A percentile compares a stretch with the other conserved stretches of the same genome.
phyloP scores from a whole-genome alignment of 1,284 basidiomycete genomes.

The Trametes polyzona region DNA sequence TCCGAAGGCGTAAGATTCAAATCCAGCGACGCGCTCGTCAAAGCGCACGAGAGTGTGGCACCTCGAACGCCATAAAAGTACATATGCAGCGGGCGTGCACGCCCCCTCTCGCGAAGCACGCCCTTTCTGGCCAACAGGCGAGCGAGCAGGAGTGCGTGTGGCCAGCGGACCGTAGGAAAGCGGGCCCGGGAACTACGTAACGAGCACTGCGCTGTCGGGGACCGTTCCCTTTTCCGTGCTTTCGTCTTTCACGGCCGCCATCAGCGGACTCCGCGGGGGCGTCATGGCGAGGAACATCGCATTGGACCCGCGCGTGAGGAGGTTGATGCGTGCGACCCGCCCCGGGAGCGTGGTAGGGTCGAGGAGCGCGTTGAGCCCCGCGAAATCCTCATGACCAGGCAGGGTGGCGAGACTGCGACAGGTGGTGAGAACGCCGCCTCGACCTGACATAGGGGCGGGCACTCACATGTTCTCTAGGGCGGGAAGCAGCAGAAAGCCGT shows the following conservation, averaged over 20 bases:
- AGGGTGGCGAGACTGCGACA: constrained; percentile 34
- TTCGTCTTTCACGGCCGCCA: constrained; percentile 16
- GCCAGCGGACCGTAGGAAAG: not conserved
- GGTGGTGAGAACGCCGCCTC: constrained; percentile 4
- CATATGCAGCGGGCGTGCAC: not conserved
- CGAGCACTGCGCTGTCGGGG: constrained; percentile 9
- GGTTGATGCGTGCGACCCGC: constrained; percentile 36
- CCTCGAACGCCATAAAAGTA: constrained; percentile 3
- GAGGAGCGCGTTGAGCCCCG: constrained; percentile 35
- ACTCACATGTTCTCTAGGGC: constrained; percentile 41
- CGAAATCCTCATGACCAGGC: constrained; percentile 38
- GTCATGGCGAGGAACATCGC: constrained; percentile 32
- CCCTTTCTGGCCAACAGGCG: not conserved
- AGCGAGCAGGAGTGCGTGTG: too few species aligned
- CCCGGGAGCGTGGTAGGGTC: constrained; percentile 37
- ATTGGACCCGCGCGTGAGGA: constrained; percentile 38
- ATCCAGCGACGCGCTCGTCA: constrained; percentile 2
- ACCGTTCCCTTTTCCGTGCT: constrained; percentile 17
- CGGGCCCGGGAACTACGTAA: constrained; percentile 10
- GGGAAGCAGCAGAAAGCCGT: constrained; percentile 39
- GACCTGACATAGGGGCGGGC: not conserved
- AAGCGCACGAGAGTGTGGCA: not conserved
- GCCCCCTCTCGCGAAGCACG: not conserved
- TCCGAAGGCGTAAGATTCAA: not conserved
- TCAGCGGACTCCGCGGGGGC: constrained; percentile 20